A percentile compares a stretch with the other conserved stretches of the same genome.
These are phyloP conservation scores for Puya raimondii DNA, from an alignment of 176 grass and related monocot species.

Conservation along the genomic window DNA sequence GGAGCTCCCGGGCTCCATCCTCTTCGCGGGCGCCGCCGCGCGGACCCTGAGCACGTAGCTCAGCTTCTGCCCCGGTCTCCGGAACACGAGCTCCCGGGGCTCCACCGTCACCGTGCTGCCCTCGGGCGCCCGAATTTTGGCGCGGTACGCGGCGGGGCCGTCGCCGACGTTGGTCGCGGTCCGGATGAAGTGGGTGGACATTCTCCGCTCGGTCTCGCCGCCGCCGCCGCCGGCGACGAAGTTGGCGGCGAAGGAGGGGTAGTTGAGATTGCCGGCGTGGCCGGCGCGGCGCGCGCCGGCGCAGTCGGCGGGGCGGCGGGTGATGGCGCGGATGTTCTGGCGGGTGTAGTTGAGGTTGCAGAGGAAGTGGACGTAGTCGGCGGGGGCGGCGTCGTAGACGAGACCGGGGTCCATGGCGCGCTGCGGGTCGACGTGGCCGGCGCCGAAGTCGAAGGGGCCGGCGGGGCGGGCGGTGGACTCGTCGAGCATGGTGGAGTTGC, in stretches of 20 bases:
- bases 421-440: constrained; percentile 85
- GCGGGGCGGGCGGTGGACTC: constrained; percentile 57
- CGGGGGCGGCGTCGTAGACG: constrained; percentile 49
- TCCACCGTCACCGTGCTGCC: constrained; percentile 65
- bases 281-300: constrained; percentile 41
- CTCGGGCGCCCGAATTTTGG: constrained; percentile 32
- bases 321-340: constrained; percentile 76
- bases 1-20: constrained; percentile 87
- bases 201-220: constrained; percentile 11
- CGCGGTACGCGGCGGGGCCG: constrained; percentile 34
- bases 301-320: constrained; percentile 56
- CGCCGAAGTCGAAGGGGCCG: constrained; percentile 60
- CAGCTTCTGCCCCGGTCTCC: constrained; percentile 71
- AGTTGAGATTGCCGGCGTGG: constrained; percentile 77
- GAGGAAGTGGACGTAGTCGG: constrained; percentile 65
- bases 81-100: constrained; percentile 52
- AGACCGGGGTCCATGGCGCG: constrained; percentile 89
- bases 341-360: constrained; percentile 84
- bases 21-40: constrained; percentile 18
- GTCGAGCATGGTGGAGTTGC: constrained; percentile 56
- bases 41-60: constrained; percentile 66
- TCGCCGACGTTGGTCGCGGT: constrained; percentile 68
- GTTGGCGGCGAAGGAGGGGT: constrained; percentile 52
- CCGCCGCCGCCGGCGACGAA: constrained; percentile 31
- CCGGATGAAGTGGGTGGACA: constrained; percentile 65